A percentile compares a stretch with the other conserved stretches of the same genome.
Conservation (phyloP, 2,329 filamentous ascomycete species). For the Sporothrix brunneoviolacea region DNA sequence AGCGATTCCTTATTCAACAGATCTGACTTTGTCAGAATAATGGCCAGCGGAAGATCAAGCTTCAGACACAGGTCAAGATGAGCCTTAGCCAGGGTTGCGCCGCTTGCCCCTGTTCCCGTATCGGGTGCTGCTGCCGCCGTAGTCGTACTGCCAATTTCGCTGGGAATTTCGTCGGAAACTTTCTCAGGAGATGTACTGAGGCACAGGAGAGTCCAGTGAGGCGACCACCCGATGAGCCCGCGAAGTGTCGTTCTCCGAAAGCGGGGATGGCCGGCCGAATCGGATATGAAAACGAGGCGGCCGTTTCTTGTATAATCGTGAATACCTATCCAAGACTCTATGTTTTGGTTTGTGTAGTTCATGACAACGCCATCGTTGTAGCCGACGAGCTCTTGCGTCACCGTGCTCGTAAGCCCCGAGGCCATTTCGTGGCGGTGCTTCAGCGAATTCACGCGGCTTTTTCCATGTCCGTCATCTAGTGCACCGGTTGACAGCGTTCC, state of each 20-base stretch:
- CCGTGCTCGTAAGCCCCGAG: constrained; percentile 87
- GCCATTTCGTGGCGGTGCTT: constrained; percentile 91
- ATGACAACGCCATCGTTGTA: constrained; percentile 60
- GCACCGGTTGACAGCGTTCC: constrained; percentile 83
- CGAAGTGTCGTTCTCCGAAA: constrained; percentile 85
- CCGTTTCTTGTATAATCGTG: constrained; percentile 69
- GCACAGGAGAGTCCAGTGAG: constrained; percentile 87
- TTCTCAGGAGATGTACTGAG: constrained; percentile 65
- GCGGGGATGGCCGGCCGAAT: constrained; percentile 84
- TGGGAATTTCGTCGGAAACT: constrained; percentile 33
- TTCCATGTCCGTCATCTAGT: constrained; percentile 86
- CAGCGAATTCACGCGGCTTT: constrained; percentile 78
- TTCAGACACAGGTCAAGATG: constrained; percentile 83
- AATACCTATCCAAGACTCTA: constrained; percentile 91
- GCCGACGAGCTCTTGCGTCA: constrained; percentile 88
- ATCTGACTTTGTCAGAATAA: constrained; percentile 89
- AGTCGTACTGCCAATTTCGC: constrained; percentile 31
- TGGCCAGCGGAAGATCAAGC: constrained; percentile 66
- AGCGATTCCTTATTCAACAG: constrained; percentile 61
- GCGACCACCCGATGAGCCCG: constrained; percentile 90
- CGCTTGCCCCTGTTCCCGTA: not conserved
- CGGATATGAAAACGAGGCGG: constrained; percentile 79
- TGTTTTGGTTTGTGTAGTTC: constrained; percentile 80
- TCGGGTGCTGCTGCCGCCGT: constrained; percentile 59
- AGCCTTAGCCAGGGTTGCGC: constrained; percentile 60